A percentile compares a stretch with the other conserved stretches of the same genome.
These are phyloP conservation scores for Schizosaccharomyces lindneri DNA, from an alignment of 805 yeast genomes.

Conservation along the genomic window DNA sequence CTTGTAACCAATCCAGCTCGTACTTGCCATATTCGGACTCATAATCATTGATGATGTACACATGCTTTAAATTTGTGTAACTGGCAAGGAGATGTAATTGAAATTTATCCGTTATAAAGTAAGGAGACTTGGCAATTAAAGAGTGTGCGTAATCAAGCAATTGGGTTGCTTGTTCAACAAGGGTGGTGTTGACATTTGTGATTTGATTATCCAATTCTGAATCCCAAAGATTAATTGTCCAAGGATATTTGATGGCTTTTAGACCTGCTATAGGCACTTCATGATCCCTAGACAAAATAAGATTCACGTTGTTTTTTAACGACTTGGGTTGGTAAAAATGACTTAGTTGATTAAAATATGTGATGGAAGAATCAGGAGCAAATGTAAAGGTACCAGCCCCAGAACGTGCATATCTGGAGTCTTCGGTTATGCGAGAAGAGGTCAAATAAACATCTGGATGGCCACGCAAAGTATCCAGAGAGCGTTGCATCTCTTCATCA, in stretches of 20 bases:
- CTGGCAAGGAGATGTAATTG: neutral
- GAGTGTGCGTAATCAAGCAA: neutral
- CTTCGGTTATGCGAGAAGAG: neutral
- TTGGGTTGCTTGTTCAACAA: neutral
- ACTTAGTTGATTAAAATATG: neutral
- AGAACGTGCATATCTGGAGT: neutral
- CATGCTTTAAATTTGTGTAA: neutral
- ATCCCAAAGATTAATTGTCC: neutral
- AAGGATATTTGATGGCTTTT: neutral
- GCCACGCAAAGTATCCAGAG: neutral
- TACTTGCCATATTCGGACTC: neutral
- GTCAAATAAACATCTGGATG: neutral
- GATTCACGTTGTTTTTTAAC: neutral
- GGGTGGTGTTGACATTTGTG: neutral
- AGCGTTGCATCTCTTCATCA: neutral
- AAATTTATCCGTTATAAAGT: neutral
- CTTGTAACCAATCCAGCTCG: neutral
- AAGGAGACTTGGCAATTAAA: neutral
- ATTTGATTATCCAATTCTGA: neutral
- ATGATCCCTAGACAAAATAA: neutral
- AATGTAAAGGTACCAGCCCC: neutral
- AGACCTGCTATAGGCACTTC: neutral
- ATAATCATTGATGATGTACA: neutral
- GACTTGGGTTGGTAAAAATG: neutral
- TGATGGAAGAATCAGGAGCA: neutral